phyloP scores from a whole-genome alignment of 495 filamentous ascomycete genomes.

The Staphylotrichum tortipilum region DNA sequence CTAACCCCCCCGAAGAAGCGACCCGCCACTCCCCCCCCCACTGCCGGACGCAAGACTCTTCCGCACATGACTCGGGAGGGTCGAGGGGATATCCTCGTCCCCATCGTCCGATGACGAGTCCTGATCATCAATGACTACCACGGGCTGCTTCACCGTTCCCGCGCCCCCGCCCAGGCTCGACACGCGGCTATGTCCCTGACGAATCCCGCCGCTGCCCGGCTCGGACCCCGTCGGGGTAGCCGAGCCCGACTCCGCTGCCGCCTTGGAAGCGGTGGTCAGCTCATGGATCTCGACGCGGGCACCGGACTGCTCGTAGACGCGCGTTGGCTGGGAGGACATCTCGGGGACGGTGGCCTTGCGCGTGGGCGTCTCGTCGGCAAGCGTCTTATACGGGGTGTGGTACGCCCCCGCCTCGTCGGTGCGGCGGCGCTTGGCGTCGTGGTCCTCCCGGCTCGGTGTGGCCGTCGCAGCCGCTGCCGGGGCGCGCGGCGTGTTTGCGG shows the following conservation, averaged over 20 bases:
- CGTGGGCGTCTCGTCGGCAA: conserved; percentile 15
- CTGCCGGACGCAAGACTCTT: conserved; percentile 10
- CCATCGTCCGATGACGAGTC: conserved; percentile 28
- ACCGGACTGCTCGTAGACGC: conserved; percentile 3
- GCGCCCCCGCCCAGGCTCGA: background rate
- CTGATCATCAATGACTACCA: conserved; percentile 12
- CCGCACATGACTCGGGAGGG: conserved; percentile 24
- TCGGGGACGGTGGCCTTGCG: no score
- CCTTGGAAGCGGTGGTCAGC: background rate
- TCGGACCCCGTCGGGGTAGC: background rate
- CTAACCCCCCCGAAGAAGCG: background rate
- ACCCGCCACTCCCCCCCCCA: no score
- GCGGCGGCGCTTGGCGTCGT: conserved; percentile 26
- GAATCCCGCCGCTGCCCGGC: background rate
- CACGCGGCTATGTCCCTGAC: background rate
- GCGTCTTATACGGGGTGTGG: conserved; percentile 5
- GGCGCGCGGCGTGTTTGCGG: conserved; percentile 21
- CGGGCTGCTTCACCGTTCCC: background rate
- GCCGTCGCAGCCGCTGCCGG: no score
- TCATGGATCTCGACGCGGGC: conserved; percentile 14
- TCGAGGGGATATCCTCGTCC: conserved; percentile 37
- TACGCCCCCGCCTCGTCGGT: conserved; percentile 16
- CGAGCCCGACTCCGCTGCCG: background rate
- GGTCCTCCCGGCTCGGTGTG: conserved; percentile 20
- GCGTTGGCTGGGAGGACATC: conserved; percentile 7